These are phyloP conservation scores for Rhizopus delemar DNA, from an alignment of 371 early-diverging fungal genomes.

Conservation along the genomic window DNA sequence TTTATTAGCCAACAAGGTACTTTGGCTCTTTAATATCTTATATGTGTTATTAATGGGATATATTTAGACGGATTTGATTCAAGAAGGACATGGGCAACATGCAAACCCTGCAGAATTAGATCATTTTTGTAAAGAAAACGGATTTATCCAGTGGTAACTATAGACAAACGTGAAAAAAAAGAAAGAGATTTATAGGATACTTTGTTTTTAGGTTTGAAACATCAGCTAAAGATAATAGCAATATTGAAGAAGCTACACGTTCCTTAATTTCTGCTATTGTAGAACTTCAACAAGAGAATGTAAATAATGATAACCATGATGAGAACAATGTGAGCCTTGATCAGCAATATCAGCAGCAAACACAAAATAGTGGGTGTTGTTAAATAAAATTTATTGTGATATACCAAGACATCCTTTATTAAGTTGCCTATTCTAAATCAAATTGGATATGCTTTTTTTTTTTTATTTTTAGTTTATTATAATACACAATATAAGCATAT, in stretches of 20 bases:
- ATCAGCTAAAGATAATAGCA: constrained; percentile 67
- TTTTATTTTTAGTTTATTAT: too few species aligned
- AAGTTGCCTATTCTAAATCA: too few species aligned
- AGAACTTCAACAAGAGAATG: constrained; percentile 43
- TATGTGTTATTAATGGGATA: too few species aligned
- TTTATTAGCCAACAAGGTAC: constrained; percentile 66
- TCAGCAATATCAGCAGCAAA: constrained; percentile 14
- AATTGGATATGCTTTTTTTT: not conserved
- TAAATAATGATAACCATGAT: constrained; percentile 28
- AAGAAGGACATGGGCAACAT: constrained; percentile 50
- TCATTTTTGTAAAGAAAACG: constrained; percentile 56
- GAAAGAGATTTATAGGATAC: constrained; percentile 1
- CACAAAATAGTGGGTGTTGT: constrained; percentile 41
- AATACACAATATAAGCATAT: too few species aligned
- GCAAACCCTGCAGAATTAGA: constrained; percentile 53
- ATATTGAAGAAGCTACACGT: constrained; percentile 66
- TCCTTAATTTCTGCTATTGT: constrained; percentile 48
- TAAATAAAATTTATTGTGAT: constrained; percentile 2
- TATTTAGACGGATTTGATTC: constrained; percentile 41
- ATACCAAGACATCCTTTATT: too few species aligned
- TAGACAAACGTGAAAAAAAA: not conserved
- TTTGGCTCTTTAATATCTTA: not conserved
- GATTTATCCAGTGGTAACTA: constrained; percentile 59
- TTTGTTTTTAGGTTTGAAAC: constrained; percentile 57
- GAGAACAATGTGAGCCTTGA: constrained; percentile 14